Conservation (phyloP, 352 stramenopile genomes). For the Pythium sukuiense region DNA sequence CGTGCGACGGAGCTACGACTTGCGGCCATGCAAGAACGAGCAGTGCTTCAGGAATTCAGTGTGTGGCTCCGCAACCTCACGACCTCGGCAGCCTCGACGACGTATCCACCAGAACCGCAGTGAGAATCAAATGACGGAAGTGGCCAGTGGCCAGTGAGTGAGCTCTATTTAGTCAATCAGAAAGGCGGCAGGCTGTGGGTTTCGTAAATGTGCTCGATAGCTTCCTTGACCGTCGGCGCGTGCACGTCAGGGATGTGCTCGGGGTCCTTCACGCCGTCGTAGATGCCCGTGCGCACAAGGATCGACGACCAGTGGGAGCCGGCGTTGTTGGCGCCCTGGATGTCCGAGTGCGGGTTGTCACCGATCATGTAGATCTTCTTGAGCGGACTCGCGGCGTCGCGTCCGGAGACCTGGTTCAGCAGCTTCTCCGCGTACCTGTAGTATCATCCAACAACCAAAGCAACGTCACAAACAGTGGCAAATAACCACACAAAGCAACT, state of each 20-base stretch:
- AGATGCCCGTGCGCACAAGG: slow-evolving; percentile 89
- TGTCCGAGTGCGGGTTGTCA: slow-evolving; percentile 86
- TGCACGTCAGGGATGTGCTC: slow-evolving; percentile 66
- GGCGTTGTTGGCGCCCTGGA: slow-evolving; percentile 85
- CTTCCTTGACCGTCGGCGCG: slow-evolving; percentile 66
- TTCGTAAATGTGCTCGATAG: slow-evolving; percentile 76
- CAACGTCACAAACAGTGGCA: too few relatives aligned
- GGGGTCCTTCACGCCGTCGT: slow-evolving; percentile 51
- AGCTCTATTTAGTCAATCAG: slow-evolving; percentile 12
- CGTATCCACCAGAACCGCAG: slow-evolving; percentile 1
- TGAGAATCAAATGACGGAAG: neutral
- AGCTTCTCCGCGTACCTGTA: slow-evolving; percentile 65
- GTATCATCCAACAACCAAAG: too few relatives aligned
- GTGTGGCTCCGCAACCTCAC: slow-evolving; percentile 71
- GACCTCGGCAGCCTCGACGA: neutral
- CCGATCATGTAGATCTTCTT: slow-evolving; percentile 86
- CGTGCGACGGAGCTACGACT: slow-evolving; percentile 13
- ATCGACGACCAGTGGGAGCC: slow-evolving; percentile 82
- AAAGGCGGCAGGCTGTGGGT: slow-evolving; percentile 41
- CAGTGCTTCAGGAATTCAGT: slow-evolving; percentile 78
- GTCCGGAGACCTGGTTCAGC: slow-evolving; percentile 54
- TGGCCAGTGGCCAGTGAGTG: neutral
- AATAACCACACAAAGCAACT: too few relatives aligned
- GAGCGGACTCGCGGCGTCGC: slow-evolving; percentile 35
- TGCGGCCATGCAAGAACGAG: slow-evolving; percentile 62